Evolutionary conservation across 202 grass and related monocot genomes (phyloP), one percentile per base, ranked within the genome.

Genomic region (Saccharum hybrid): DNA sequence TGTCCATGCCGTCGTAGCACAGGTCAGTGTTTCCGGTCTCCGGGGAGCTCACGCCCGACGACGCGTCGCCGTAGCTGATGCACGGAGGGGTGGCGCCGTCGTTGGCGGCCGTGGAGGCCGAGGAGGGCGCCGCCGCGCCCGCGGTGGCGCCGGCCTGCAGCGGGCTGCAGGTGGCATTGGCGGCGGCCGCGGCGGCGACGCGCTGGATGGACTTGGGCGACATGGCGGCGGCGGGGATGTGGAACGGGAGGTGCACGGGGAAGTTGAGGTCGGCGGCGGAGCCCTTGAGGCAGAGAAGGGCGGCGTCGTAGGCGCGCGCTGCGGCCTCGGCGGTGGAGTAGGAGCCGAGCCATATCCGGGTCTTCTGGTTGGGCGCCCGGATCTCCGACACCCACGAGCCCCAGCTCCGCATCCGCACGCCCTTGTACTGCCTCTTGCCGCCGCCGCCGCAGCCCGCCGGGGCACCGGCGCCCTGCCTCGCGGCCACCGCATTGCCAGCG

Each of bases 371-470:
- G 45, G 94, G 94, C 43, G 94, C 92, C 66, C 94, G 88, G 72
- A 97, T 93, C 91, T 97, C 94, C 14, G 94, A 97, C 67, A 97
- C 94, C 94, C 94, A 97, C 7, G 94, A 97, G 23, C 94, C 94
- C 94, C 94, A 97, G 88, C 92, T 97, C 90, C 94, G 84, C 94
- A 97, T 97, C 78, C 94, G 89, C 70, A 97, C 94, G 10, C 94
- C 94, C 85, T 90, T 97, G 86, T 97, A 97, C 77, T 97, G 90
- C 42, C 82, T 87, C 71, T 64, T 87, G 31, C 66, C 66, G 56
- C 80, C 79, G 54, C 73, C 72, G 38, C 81, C 72, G 38, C 4
- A 66, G 22, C 64, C 49, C 18, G 21, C 7, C 19, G 19, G 19
- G 21, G 21, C 64, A 33, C 54, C 77, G 33, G 16, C 11, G 5